These are phyloP conservation scores for Picea glauca DNA, from an alignment of 75 land plant species.

Conservation along the genomic window DNA sequence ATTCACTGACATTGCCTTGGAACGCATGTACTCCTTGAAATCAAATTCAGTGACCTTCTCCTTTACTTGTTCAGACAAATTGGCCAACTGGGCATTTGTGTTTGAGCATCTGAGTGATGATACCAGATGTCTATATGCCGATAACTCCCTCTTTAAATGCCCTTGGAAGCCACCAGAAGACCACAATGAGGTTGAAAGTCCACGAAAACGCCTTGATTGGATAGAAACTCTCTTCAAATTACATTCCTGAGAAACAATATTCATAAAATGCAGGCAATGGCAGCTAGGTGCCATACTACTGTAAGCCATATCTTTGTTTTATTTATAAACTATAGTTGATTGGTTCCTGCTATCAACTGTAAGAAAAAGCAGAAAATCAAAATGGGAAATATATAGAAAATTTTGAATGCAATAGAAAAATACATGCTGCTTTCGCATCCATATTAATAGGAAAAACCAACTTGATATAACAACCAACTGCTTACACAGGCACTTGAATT, in stretches of 20 bases:
- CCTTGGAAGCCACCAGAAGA: background rate
- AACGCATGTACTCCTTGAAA: constrained; percentile 50
- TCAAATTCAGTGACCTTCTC: constrained; percentile 17
- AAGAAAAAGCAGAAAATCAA: too few species aligned
- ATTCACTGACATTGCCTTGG: constrained; percentile 44
- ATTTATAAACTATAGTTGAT: too few species aligned
- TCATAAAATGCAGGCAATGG: background rate
- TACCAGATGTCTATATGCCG: background rate
- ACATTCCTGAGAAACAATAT: background rate
- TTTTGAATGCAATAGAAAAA: too few species aligned
- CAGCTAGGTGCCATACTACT: background rate
- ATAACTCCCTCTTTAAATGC: background rate
- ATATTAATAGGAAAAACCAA: too few species aligned
- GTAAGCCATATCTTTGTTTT: background rate
- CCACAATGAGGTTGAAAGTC: background rate
- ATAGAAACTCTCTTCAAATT: background rate
- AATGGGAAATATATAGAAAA: too few species aligned
- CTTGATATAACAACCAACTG: too few species aligned
- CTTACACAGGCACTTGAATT: too few species aligned
- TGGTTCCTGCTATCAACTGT: too few species aligned
- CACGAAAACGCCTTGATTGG: background rate
- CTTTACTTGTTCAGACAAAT: background rate
- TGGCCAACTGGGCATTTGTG: background rate
- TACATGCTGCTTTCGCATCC: too few species aligned
- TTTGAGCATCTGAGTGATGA: background rate